A percentile compares a stretch with the other conserved stretches of the same genome.
Conservation (phyloP, 1,284 basidiomycete genomes). For the Exobasidium cylindrosporum region DNA sequence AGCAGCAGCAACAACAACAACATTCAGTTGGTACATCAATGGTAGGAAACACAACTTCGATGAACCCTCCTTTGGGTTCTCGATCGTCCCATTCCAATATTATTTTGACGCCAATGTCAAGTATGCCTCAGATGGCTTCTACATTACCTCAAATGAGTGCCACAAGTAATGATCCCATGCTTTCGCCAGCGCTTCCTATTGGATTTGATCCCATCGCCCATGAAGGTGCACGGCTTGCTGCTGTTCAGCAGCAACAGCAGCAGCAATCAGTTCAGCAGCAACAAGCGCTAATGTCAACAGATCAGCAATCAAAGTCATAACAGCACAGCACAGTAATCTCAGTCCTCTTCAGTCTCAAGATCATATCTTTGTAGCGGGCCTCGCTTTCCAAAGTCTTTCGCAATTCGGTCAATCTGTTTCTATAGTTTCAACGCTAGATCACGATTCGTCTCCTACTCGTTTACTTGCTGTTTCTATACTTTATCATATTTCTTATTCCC, state of each 20-base stretch:
- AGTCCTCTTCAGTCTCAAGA: no score
- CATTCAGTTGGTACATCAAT: not conserved
- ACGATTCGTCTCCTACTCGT: no score
- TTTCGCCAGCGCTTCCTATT: slow-evolving; percentile 13
- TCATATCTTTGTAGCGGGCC: no score
- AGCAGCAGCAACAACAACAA: slow-evolving; percentile 16
- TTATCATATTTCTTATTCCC: no score
- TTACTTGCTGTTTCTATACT: no score
- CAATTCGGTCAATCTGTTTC: not conserved
- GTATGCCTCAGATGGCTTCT: slow-evolving; percentile 13
- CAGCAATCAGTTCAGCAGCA: slow-evolving; percentile 8
- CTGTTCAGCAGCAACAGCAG: slow-evolving; percentile 12
- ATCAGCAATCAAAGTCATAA: no score
- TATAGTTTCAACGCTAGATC: not conserved
- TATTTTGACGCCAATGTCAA: slow-evolving; percentile 14
- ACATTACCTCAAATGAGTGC: slow-evolving; percentile 8
- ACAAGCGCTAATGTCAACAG: not conserved
- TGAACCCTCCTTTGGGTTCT: not conserved
- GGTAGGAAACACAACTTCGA: slow-evolving; percentile 5
- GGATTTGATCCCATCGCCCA: slow-evolving; percentile 15
- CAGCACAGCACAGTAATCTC: no score
- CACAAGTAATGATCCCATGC: slow-evolving; percentile 13
- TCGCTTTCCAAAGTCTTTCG: no score
- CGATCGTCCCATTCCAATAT: not conserved
- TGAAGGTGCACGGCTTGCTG: slow-evolving; percentile 10